Conservation (phyloP, 257 asterid genomes). For the Nicotiana otophora region DNA sequence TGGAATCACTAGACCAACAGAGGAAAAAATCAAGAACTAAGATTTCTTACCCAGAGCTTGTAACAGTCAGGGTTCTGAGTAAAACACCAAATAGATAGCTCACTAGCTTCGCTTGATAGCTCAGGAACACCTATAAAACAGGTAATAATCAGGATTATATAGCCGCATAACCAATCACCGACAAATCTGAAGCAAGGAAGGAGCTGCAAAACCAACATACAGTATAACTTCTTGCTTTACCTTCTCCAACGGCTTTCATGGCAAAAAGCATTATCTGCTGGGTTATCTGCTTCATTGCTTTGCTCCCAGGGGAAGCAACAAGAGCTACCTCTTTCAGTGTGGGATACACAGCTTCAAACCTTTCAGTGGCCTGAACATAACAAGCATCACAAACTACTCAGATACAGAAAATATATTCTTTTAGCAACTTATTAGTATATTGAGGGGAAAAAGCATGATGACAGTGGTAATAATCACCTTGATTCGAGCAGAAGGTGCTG, state of each 20-base stretch:
- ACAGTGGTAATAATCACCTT: conserved; percentile 39
- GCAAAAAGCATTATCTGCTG: conserved; percentile 52
- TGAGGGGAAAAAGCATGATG: background rate
- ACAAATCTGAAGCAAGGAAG: background rate
- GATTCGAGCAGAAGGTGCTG: conserved; percentile 58
- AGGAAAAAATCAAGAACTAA: background rate
- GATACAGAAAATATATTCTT: background rate
- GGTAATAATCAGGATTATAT: background rate
- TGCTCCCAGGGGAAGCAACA: conserved; percentile 87
- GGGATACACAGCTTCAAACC: conserved; percentile 80
- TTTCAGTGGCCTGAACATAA: conserved; percentile 55
- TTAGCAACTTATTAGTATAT: background rate
- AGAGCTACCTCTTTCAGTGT: conserved; percentile 72
- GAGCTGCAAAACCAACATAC: background rate
- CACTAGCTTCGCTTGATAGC: conserved; percentile 60
- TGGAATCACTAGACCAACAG: background rate
- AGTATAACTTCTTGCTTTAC: conserved; percentile 20
- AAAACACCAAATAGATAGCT: conserved; percentile 70
- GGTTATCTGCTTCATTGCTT: conserved; percentile 73
- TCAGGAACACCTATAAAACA: conserved; percentile 49
- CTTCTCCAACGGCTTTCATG: conserved; percentile 60
- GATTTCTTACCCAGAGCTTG: conserved; percentile 68
- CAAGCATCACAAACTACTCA: conserved; percentile 2
- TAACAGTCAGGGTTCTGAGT: conserved; percentile 67
- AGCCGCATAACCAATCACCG: background rate